Conservation (phyloP, 176 grass and related monocot species). For the Bonia amplexicaulis region DNA sequence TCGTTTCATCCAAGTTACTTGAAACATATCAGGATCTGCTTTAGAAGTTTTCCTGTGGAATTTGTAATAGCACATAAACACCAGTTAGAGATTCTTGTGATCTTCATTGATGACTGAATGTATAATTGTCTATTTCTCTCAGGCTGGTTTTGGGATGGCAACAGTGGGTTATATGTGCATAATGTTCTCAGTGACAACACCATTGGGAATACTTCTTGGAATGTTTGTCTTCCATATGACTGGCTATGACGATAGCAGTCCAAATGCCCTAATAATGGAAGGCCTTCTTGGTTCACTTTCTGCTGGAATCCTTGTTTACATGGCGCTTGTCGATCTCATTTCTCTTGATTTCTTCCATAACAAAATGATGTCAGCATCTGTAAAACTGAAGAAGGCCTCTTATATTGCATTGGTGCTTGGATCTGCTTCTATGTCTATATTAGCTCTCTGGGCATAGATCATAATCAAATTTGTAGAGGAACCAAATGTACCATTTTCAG, state of each 20-base stretch:
- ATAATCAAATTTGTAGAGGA: slow-evolving; percentile 14
- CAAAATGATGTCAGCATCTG: slow-evolving; percentile 68
- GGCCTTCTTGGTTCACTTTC: slow-evolving; percentile 87
- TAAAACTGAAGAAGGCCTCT: slow-evolving; percentile 65
- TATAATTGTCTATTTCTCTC: slow-evolving; percentile 26
- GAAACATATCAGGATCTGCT: slow-evolving; percentile 8
- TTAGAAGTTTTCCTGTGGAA: not conserved
- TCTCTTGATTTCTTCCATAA: slow-evolving; percentile 95
- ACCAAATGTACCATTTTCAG: not conserved
- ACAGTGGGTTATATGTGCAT: slow-evolving; percentile 93
- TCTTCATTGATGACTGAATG: slow-evolving; percentile 11
- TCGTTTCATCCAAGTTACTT: not conserved
- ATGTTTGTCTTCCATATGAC: slow-evolving; percentile 90
- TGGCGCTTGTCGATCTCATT: slow-evolving; percentile 93
- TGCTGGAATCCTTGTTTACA: slow-evolving; percentile 81
- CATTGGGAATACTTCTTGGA: slow-evolving; percentile 83
- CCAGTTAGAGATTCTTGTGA: not conserved
- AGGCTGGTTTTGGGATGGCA: slow-evolving; percentile 84
- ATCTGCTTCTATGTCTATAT: slow-evolving; percentile 93
- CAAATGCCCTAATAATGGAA: slow-evolving; percentile 85
- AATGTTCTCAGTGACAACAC: slow-evolving; percentile 94
- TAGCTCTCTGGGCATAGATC: slow-evolving; percentile 88
- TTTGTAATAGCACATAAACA: not conserved
- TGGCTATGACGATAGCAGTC: slow-evolving; percentile 88
- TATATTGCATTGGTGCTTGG: slow-evolving; percentile 80